phyloP scores from a whole-genome alignment of 257 asterid genomes.

The Echium plantagineum region DNA sequence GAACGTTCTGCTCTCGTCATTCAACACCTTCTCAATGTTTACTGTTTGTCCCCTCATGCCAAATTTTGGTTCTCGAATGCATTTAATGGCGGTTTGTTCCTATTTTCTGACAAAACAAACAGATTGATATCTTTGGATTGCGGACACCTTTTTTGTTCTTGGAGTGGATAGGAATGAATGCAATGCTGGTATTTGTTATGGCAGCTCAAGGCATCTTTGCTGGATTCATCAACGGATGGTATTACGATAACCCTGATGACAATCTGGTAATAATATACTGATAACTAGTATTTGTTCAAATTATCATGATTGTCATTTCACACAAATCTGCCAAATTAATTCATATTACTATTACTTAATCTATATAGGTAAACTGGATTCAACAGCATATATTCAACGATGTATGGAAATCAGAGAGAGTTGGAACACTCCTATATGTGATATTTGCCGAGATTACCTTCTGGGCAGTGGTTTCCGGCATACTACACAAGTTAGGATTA shows the following conservation, averaged over 20 bases:
- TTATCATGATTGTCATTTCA: not conserved
- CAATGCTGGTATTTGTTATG: conserved; percentile 84
- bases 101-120: conserved; percentile 4
- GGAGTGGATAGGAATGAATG: conserved; percentile 96
- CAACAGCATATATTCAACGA: conserved; percentile 49
- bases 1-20: no score
- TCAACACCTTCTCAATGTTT: no score
- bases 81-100: not conserved
- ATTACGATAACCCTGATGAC: conserved; percentile 35
- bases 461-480: conserved; percentile 70
- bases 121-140: conserved; percentile 63
- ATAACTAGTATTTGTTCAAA: not conserved
- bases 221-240: conserved; percentile 79
- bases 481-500: conserved; percentile 51
- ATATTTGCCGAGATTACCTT: conserved; percentile 78
- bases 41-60: no score
- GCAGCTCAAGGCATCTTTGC: conserved; percentile 83
- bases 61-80: not conserved
- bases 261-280: conserved; percentile 36
- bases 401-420: conserved; percentile 71
- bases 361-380: conserved; percentile 71
- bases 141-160: conserved; percentile 64
- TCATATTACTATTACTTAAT: no score
- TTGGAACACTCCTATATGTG: conserved; percentile 63
- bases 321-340: no score